Evolutionary conservation across 2,329 filamentous ascomycete species (phyloP).

Genomic region (Cladosporium phlei): DNA sequence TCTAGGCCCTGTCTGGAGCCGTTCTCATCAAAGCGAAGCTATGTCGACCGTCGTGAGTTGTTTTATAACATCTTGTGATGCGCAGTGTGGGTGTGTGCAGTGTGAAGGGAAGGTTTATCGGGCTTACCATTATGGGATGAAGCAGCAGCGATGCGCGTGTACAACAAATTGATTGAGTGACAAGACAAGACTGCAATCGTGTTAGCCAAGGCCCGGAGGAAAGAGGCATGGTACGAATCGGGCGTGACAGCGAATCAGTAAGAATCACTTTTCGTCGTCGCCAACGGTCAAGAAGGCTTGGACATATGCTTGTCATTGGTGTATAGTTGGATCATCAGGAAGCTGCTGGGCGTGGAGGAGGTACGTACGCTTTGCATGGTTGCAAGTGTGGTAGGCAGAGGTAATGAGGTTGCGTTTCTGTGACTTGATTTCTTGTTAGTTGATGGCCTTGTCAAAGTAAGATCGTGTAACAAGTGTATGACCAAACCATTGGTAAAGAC

Average conservation of each 20-base stretch:
- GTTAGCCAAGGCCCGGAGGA: background rate
- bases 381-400: background rate
- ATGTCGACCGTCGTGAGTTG: slow-evolving; percentile 40
- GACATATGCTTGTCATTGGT: slow-evolving; percentile 40
- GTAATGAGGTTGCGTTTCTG: background rate
- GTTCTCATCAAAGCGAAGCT: slow-evolving; percentile 38
- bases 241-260: slow-evolving; percentile 19
- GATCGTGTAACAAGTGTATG: background rate
- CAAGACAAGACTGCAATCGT: background rate
- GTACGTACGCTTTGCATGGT: slow-evolving; percentile 2
- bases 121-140: background rate
- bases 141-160: background rate
- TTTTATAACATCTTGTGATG: slow-evolving; percentile 31
- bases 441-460: slow-evolving; percentile 28
- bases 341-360: slow-evolving; percentile 6
- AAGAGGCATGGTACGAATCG: background rate
- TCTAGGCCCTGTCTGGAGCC: slow-evolving; percentile 32
- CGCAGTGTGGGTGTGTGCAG: background rate
- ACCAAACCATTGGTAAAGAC: slow-evolving; percentile 7
- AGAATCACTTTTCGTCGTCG: slow-evolving; percentile 31
- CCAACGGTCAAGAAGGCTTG: slow-evolving; percentile 34
- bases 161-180: background rate
- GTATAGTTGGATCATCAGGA: slow-evolving; percentile 31
- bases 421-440: slow-evolving; percentile 38
- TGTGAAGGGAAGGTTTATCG: background rate